A percentile compares a stretch with the other conserved stretches of the same genome.
These are phyloP conservation scores for Fistulinella cinereoalba DNA, from an alignment of 1,284 basidiomycete species.

Conservation along the genomic window DNA sequence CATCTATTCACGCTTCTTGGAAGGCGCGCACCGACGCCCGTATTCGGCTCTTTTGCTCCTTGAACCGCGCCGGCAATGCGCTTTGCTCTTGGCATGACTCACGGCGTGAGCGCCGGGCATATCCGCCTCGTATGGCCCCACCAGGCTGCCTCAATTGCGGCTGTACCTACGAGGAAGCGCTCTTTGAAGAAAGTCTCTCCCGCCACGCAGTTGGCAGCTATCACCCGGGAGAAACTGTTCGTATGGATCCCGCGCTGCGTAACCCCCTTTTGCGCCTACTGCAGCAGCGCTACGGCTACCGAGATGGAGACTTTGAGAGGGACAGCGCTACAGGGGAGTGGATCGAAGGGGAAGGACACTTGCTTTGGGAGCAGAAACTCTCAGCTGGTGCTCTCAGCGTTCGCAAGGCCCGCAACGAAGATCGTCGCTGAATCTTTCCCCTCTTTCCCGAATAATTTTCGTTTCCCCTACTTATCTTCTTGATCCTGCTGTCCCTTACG, in stretches of 20 bases:
- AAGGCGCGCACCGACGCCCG: conserved; percentile 67
- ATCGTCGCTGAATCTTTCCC: conserved; percentile 26
- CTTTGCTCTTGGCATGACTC: conserved; percentile 87
- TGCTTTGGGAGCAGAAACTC: conserved; percentile 59
- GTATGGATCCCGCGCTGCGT: conserved; percentile 80
- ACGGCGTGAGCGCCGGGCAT: conserved; percentile 69
- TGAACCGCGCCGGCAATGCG: conserved; percentile 81
- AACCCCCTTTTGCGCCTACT: conserved; percentile 73
- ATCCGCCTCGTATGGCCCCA: conserved; percentile 78
- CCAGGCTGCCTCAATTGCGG: conserved; percentile 76
- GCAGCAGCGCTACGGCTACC: conserved; percentile 70
- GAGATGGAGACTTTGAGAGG: conserved; percentile 79
- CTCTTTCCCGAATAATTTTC: background rate
- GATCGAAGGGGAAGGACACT: conserved; percentile 60
- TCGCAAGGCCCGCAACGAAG: conserved; percentile 36
- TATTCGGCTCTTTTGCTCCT: conserved; percentile 67
- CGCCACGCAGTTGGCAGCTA: conserved; percentile 77
- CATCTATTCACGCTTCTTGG: conserved; percentile 56
- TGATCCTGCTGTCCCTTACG: conserved; percentile 3
- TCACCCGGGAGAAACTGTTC: conserved; percentile 75
- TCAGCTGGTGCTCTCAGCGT: conserved; percentile 38
- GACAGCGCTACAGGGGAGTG: conserved; percentile 59
- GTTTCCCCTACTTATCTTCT: background rate
- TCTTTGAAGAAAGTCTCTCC: conserved; percentile 79
- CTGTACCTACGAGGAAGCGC: conserved; percentile 74